Base-by-base conservation (phyloP, 352 stramenopile genomes). In the Albugo laibachii region DNA sequence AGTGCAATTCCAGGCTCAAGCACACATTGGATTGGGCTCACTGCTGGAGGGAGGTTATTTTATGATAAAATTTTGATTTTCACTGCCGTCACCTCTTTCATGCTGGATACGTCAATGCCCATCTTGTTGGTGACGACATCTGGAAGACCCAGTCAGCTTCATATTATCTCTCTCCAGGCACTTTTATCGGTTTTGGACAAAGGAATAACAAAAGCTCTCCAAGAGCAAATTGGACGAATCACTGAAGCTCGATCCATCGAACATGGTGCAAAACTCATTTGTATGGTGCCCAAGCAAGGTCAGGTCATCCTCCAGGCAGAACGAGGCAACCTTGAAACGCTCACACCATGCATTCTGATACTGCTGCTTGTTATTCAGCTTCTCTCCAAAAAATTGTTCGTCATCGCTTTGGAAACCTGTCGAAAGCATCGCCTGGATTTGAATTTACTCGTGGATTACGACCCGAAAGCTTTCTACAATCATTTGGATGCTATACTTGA, bases 371-470 rank as follows among this genome's bases (percentile, higher is more conserved):
- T 57, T 0, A 45, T 66, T 0, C 54, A 63, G 36, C 66, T 72
- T 16, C 65, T 84, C 34, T 47, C 65, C 36, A 40, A 50, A 13
- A 49, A 45, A 10, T 47, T 69, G 44, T 80, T 76, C 45, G 58
- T 57, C 1, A 45, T 56, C 4, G 77, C 77, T 2, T 54, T 85
- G 8, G 77, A 89, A 27, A 56, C 81, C 41, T 72, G 67, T 40
- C 73, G 77, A n/a, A 74, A 73, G 31, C 77, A 89, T 41, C 74
- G 77, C 10, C 41, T 89, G 6, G 77, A 89, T 45, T 46, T 89
- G 42, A 86, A 86, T 48, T 13, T 89, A 35, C 63, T 89, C 2
- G 68, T 85, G 16, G 74, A 89, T 41, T 73, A 67, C 40, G 51
- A 83, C 21, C 47, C 55, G 2, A 14, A 50, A n/a, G 48, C 13